Conservation (phyloP, 2,329 filamentous ascomycete species). For the Aspergillus ustus region DNA sequence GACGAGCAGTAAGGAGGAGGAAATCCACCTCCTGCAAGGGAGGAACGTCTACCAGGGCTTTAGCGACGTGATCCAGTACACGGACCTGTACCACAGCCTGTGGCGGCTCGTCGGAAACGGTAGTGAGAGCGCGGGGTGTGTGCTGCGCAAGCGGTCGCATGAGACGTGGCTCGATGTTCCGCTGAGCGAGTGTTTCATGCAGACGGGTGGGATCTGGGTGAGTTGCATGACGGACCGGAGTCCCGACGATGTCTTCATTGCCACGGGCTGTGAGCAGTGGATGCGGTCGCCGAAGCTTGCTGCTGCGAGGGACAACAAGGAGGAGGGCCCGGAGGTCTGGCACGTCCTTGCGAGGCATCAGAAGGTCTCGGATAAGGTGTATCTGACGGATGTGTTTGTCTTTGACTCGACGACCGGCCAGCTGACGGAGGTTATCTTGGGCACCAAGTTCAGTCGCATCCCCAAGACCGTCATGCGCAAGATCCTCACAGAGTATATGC, state of each 20-base stretch:
- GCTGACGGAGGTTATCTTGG: conserved; percentile 34
- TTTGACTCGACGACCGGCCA: conserved; percentile 32
- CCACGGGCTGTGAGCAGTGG: conserved; percentile 30
- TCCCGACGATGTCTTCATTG: conserved; percentile 33
- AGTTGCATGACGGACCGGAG: conserved; percentile 38
- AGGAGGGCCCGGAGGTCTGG: conserved; percentile 21
- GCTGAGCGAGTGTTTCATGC: conserved; percentile 13
- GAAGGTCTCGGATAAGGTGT: conserved; percentile 21
- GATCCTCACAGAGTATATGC: conserved; percentile 14
- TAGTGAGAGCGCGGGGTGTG: conserved; percentile 28
- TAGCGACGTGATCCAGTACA: conserved; percentile 25
- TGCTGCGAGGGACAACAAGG: neutral
- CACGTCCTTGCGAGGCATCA: conserved; percentile 31
- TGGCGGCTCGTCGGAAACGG: conserved; percentile 25
- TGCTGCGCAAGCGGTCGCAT: conserved; percentile 18
- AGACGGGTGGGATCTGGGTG: conserved; percentile 37
- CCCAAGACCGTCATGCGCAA: conserved; percentile 26
- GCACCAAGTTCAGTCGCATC: conserved; percentile 32
- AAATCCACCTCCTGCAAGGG: conserved; percentile 22
- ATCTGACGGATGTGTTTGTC: conserved; percentile 36
- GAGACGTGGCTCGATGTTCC: conserved; percentile 31
- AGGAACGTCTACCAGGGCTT: conserved; percentile 29
- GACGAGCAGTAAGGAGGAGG: conserved; percentile 15
- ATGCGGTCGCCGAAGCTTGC: conserved; percentile 26
- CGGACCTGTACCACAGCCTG: conserved; percentile 20